These are phyloP conservation scores for Cercospora beticola DNA, from an alignment of 2,329 filamentous ascomycete species.

Conservation along the genomic window DNA sequence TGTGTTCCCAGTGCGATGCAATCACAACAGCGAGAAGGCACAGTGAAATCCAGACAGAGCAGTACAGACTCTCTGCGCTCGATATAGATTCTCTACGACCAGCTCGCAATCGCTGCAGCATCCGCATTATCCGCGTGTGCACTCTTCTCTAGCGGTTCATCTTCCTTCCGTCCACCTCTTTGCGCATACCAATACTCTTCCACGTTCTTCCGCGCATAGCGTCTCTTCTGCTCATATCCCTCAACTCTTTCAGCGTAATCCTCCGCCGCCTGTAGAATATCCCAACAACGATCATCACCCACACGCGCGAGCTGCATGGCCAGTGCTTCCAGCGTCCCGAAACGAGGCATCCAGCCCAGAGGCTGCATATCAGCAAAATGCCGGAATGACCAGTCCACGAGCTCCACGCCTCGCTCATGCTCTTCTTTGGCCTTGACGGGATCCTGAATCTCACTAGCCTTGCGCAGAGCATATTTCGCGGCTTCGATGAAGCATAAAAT, in stretches of 20 bases:
- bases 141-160: neutral
- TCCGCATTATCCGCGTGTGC: neutral
- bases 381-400: slow-evolving; percentile 35
- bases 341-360: slow-evolving; percentile 34
- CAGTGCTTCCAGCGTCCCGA: slow-evolving; percentile 35
- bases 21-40: neutral
- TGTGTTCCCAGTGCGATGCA: neutral
- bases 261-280: slow-evolving; percentile 36
- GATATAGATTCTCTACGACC: neutral
- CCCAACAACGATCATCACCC: slow-evolving; percentile 37
- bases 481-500: slow-evolving; percentile 54
- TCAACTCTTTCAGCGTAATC: slow-evolving; percentile 31
- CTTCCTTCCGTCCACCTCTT: neutral
- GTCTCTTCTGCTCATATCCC: slow-evolving; percentile 32
- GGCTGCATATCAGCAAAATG: slow-evolving; percentile 39
- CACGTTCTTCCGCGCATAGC: slow-evolving; percentile 29
- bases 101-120: neutral
- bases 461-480: slow-evolving; percentile 20
- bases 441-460: neutral
- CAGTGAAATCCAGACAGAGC: neutral
- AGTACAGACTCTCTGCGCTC: neutral
- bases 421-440: neutral
- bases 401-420: slow-evolving; percentile 23
- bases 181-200: slow-evolving; percentile 28
- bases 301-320: slow-evolving; percentile 29